These are phyloP conservation scores for Tylopilus rubrobrunneus DNA, from an alignment of 768 basidiomycete genomes.

Conservation along the genomic window DNA sequence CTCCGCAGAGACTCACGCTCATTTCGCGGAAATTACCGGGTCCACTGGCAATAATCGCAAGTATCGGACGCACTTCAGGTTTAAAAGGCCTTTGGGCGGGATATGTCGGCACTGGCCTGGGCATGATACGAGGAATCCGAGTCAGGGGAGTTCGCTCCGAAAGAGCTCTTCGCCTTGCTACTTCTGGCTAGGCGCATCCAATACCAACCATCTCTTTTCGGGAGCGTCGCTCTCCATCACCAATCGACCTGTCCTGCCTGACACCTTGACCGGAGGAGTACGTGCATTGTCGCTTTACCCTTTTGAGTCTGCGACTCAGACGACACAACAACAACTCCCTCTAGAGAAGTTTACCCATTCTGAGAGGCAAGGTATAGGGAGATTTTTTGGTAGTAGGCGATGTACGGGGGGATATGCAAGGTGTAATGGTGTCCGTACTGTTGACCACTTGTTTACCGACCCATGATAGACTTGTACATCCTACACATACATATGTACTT, in stretches of 20 bases:
- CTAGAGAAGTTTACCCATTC: constrained; percentile 14
- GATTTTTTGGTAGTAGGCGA: constrained; percentile 54
- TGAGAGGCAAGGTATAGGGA: constrained; percentile 26
- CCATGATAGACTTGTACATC: neutral
- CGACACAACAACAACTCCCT: constrained; percentile 74
- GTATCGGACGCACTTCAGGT: constrained; percentile 42
- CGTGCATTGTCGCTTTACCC: constrained; percentile 51
- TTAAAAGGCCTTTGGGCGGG: constrained; percentile 63
- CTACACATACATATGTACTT: neutral
- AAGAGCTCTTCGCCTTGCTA: constrained; percentile 64
- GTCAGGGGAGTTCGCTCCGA: constrained; percentile 86
- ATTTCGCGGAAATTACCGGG: constrained; percentile 38
- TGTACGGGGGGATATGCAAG: constrained; percentile 56
- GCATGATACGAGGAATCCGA: constrained; percentile 60
- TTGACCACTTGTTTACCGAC: too few relatives aligned
- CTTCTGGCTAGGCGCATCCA: constrained; percentile 50
- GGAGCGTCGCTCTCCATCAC: neutral
- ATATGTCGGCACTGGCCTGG: constrained; percentile 62
- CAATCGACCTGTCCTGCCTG: neutral
- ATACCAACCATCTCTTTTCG: constrained; percentile 1
- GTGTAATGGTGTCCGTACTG: constrained; percentile 34
- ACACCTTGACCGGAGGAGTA: neutral
- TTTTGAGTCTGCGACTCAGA: constrained; percentile 77
- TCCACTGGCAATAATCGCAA: constrained; percentile 46
- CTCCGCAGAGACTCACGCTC: constrained; percentile 8